A percentile compares a stretch with the other conserved stretches of the same genome.
Evolutionary conservation across 768 basidiomycete genomes (phyloP).

Genomic region (Xerocomus brunneocitrinus): DNA sequence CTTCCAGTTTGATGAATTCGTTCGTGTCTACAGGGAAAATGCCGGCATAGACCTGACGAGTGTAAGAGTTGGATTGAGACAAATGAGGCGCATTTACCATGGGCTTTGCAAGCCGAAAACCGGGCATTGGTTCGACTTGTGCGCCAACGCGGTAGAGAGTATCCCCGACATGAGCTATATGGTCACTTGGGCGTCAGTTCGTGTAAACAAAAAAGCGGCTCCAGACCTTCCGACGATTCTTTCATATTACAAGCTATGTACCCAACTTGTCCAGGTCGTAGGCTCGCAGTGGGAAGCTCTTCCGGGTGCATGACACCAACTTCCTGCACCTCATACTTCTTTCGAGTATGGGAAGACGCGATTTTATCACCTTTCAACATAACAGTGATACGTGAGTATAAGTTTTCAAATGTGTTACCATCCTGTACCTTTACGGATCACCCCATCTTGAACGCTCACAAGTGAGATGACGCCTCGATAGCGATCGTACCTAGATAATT

Average conservation of each 20-base stretch:
- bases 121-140: slow-evolving; percentile 77
- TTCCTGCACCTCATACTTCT: slow-evolving; percentile 85
- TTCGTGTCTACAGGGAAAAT: slow-evolving; percentile 89
- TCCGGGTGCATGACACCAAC: slow-evolving; percentile 89
- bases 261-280: slow-evolving; percentile 80
- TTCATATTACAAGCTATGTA: slow-evolving; percentile 98
- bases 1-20: slow-evolving; percentile 92
- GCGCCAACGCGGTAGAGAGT: slow-evolving; percentile 77
- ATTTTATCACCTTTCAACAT: slow-evolving; percentile 76
- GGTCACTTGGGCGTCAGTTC: slow-evolving; percentile 1
- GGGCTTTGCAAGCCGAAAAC: slow-evolving; percentile 87
- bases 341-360: slow-evolving; percentile 75
- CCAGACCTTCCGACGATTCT: slow-evolving; percentile 82
- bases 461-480: slow-evolving; percentile 95
- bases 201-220: neutral
- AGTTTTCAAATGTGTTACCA: neutral
- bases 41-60: slow-evolving; percentile 80
- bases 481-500: slow-evolving; percentile 71
- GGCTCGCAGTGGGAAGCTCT: slow-evolving; percentile 64
- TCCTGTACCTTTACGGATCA: slow-evolving; percentile 69
- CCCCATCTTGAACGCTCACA: slow-evolving; percentile 75
- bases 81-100: slow-evolving; percentile 56
- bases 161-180: slow-evolving; percentile 86
- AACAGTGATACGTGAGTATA: neutral
- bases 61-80: neutral